A percentile compares a stretch with the other conserved stretches of the same genome.
Evolutionary conservation across 768 basidiomycete genomes (phyloP).

Genomic region (Tulasnella sp.): DNA sequence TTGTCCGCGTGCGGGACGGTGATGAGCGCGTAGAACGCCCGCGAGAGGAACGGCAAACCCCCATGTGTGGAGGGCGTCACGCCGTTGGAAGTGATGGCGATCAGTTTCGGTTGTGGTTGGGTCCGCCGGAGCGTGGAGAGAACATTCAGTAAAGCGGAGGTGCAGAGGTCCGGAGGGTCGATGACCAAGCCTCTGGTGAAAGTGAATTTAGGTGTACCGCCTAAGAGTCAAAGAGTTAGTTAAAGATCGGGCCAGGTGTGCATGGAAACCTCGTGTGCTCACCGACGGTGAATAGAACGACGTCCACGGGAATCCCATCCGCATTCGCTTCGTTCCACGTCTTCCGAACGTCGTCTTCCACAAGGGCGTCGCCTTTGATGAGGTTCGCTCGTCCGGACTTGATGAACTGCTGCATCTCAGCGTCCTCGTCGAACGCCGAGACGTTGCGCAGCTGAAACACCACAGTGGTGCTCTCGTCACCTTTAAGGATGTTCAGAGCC

Average conservation of each 20-base stretch:
- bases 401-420: slow-evolving; percentile 2
- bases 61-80: slow-evolving; percentile 35
- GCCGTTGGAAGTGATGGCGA: slow-evolving; percentile 45
- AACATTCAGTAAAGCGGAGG: slow-evolving; percentile 42
- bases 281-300: slow-evolving; percentile 6
- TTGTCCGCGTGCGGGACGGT: slow-evolving; percentile 47
- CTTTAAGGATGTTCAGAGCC: not conserved
- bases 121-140: slow-evolving; percentile 22
- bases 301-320: not conserved
- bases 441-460: slow-evolving; percentile 4
- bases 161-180: slow-evolving; percentile 46
- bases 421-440: slow-evolving; percentile 1
- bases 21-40: slow-evolving; percentile 39
- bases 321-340: not conserved
- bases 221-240: not conserved
- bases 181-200: slow-evolving; percentile 39
- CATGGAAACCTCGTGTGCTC: not conserved
- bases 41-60: slow-evolving; percentile 37
- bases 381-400: not conserved
- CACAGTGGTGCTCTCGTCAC: not conserved
- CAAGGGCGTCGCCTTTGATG: slow-evolving; percentile 1
- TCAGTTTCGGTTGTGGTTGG: slow-evolving; percentile 33
- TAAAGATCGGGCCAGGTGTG: not conserved
- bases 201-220: not conserved
- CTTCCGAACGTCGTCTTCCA: not conserved